Percentiles rank a stretch among this genome's conserved stretches.
phyloP scores from a whole-genome alignment of 352 stramenopile genomes.

The Phytophthora kernoviae region DNA sequence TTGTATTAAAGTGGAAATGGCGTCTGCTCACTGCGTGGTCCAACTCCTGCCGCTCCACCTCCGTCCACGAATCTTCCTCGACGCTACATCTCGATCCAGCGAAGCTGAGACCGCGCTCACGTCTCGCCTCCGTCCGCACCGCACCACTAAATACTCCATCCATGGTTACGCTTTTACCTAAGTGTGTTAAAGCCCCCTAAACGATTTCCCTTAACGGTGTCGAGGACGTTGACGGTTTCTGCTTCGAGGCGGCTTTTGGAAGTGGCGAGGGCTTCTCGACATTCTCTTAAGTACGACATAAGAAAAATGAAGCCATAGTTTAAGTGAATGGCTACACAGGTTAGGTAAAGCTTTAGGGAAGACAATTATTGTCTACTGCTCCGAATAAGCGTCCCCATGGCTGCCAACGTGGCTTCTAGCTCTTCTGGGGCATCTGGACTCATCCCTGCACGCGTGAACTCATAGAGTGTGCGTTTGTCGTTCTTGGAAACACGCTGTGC shows the following conservation, averaged over 20 bases:
- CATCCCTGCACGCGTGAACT: slow-evolving; percentile 80
- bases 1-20: too few species aligned
- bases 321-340: neutral
- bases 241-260: neutral
- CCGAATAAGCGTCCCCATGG: slow-evolving; percentile 51
- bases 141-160: slow-evolving; percentile 18
- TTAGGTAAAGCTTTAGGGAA: too few species aligned
- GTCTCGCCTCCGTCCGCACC: slow-evolving; percentile 3
- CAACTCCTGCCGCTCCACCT: slow-evolving; percentile 80
- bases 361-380: slow-evolving; percentile 10
- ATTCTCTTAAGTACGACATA: too few species aligned
- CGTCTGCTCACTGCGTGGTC: slow-evolving; percentile 83
- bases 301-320: too few species aligned
- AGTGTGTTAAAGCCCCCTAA: too few species aligned
- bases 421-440: slow-evolving; percentile 70
- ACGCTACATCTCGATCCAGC: slow-evolving; percentile 26
- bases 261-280: too few species aligned
- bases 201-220: neutral
- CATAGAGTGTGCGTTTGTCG: slow-evolving; percentile 71
- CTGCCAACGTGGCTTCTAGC: slow-evolving; percentile 49
- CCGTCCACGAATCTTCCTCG: slow-evolving; percentile 88
- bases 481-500: slow-evolving; percentile 37
- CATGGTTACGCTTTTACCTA: slow-evolving; percentile 5
- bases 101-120: slow-evolving; percentile 9
- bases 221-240: neutral